These are phyloP conservation scores for Ceratonia siliqua DNA, from an alignment of 306 rosid genomes.

Conservation along the genomic window DNA sequence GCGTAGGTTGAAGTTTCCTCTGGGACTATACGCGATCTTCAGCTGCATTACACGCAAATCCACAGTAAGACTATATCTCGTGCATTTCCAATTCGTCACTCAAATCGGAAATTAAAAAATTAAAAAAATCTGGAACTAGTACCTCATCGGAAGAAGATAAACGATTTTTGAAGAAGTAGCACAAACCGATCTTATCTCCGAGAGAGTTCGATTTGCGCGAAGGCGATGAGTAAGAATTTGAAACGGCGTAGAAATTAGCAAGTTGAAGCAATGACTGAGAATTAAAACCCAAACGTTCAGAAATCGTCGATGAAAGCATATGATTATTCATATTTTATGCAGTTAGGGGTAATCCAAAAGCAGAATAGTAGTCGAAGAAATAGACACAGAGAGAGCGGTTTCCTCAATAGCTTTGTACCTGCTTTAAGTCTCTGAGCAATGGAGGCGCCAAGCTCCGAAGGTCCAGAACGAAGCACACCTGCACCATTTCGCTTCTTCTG, in stretches of 20 bases:
- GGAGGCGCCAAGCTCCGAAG: constrained; percentile 65
- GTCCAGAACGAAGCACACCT: constrained; percentile 69
- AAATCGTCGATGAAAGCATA: constrained; percentile 3
- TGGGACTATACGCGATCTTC: constrained; percentile 59
- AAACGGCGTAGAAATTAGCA: constrained; percentile 68
- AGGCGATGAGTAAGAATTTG: constrained; percentile 38
- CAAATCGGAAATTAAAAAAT: neutral
- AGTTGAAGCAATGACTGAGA: constrained; percentile 74
- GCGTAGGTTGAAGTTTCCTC: constrained; percentile 57
- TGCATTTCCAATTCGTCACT: constrained; percentile 27
- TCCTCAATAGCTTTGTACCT: constrained; percentile 39
- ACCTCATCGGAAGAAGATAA: constrained; percentile 58
- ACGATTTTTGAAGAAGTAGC: constrained; percentile 54
- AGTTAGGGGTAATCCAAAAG: neutral
- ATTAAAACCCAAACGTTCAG: constrained; percentile 24
- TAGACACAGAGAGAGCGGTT: neutral
- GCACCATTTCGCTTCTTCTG: constrained; percentile 54
- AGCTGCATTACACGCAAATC: constrained; percentile 50
- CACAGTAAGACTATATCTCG: constrained; percentile 7
- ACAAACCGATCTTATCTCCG: constrained; percentile 60
- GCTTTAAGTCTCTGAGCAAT: constrained; percentile 55
- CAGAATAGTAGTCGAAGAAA: neutral
- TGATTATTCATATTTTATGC: neutral
- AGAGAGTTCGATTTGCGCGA: constrained; percentile 39
- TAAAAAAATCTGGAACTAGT: neutral